Evolutionary conservation across 345 rosid species (phyloP).

Genomic region (Murraya koenigii): DNA sequence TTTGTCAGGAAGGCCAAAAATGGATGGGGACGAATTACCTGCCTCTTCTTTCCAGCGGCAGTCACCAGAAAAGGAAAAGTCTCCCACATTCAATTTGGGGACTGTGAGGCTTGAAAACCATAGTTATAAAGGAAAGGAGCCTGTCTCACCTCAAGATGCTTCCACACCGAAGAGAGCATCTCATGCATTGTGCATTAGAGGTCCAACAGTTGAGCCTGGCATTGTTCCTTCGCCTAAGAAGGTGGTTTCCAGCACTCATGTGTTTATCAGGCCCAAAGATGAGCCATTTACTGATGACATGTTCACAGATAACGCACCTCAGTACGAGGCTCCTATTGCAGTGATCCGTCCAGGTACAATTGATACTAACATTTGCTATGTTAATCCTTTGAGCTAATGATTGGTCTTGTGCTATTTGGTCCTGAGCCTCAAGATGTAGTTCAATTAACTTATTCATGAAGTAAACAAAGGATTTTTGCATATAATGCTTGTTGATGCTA

Average conservation of each 20-base stretch:
- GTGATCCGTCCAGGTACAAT: constrained; percentile 50
- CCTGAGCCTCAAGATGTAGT: not conserved
- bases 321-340: constrained; percentile 44
- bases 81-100: not conserved
- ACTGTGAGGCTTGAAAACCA: constrained; percentile 11
- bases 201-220: constrained; percentile 19
- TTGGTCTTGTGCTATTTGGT: not conserved
- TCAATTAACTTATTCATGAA: not conserved
- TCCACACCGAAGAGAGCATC: constrained; percentile 24
- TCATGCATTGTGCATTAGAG: constrained; percentile 26
- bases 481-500: not conserved
- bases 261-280: constrained; percentile 45
- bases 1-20: constrained; percentile 28
- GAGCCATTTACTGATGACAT: constrained; percentile 53
- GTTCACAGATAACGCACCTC: constrained; percentile 32
- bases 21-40: constrained; percentile 33
- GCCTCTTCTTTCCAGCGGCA: constrained; percentile 17
- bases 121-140: constrained; percentile 47
- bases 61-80: constrained; percentile 17
- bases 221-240: constrained; percentile 11
- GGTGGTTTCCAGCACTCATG: constrained; percentile 7
- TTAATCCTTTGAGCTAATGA: not conserved
- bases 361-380: not conserved
- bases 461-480: not conserved
- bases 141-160: constrained; percentile 28